Evolutionary conservation across 2,329 filamentous ascomycete species (phyloP), one percentile per base, ranked within the genome.

Genomic region (Aspergillus neoniger): DNA sequence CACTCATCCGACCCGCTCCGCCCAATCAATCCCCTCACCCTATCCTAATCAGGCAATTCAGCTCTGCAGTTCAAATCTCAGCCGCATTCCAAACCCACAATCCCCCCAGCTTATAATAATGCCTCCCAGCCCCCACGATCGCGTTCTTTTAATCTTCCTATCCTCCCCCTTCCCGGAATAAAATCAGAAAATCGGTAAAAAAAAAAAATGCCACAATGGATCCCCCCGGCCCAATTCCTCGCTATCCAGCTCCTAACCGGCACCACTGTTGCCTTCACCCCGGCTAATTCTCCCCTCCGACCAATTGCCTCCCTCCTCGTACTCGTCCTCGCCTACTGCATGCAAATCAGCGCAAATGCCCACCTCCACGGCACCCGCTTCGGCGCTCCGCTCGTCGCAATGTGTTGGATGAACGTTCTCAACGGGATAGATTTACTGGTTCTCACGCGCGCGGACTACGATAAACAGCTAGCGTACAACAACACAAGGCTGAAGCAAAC

Each of bases 391-490:
- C 4, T 68, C 2, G 64, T 57, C 1, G 65, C 66, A 0, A 68
- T 64, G 56, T 66, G 66, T 39, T 68, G 66, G 67, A 62, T 68
- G 28, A 67, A 65, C 8, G 67, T 68, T 9, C 43, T 69, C 14
- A 69, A 68, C 41, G 65, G 60, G 10, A 51, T 68, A 15, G 67
- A 69, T 19, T 23, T 69, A 44, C 39, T 69, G 0, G 44, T 68
- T 2, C 39, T 65, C 8, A 67, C 58, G 17, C 67, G 65, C 2
- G 63, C 64, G 8, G 63, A 60, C 4, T 63, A 64, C 23, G 58
- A 57, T 3, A 59, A 54, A 4, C 65, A 67, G 41, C 15, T 55
- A 1, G 55, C 57, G 2, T 67, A 64, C 17, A 25, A 64, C 23
- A 25, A 23, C 5, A 32, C 51, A 17, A 19, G 30, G 1, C 28